Evolutionary conservation across 495 filamentous ascomycete species (phyloP), one percentile per base, ranked within the genome.

Genomic region (Darksidea phi): DNA sequence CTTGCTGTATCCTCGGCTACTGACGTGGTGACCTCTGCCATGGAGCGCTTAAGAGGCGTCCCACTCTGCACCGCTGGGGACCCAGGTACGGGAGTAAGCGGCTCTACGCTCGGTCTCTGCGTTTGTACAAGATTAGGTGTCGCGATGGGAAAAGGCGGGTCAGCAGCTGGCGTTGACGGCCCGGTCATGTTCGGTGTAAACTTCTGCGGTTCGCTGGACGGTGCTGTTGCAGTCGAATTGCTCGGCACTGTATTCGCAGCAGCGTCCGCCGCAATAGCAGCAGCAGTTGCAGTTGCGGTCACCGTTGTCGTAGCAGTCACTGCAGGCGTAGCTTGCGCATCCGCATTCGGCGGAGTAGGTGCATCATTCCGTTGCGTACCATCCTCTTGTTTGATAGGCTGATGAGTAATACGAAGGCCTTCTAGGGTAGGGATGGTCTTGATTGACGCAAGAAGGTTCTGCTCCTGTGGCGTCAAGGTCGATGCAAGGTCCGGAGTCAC

Each of bases 101-200:
- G 61, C 53, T 68, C 66, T 3, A 68, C 66, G 37, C 46, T 62
- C 18, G 66, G 66, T 36, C 57, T 26, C 26, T 37, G 51, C 25
- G 51, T 37, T 51, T 54, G 25, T 12, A 47, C 18, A 25, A 17
- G 37, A 1, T 13, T 32, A 2, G 46, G 23, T 17, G 58, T 42
- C 1, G 64, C 48, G 46, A 26, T 12, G 24, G 53, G 23, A 21
- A 24, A 8, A 46, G 54, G 24, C 13, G 25, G 17, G 7, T 24
- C 20, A 6, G n/a, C 7, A 15, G 49, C 24, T 20, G 51, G n/a
- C 21, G 51, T 6, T 11, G 20, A 4, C 13, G 51, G 20, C 2
- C 52, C 60, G 10, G 48, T 45, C 60, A 63, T 57, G 18, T 63
- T 57, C 10, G 60, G 60, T n/a, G n/a, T 49, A 47, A 63, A 63